These are phyloP conservation scores for Shiraia sp. DNA, from an alignment of 2,329 filamentous ascomycete species.

Conservation along the genomic window DNA sequence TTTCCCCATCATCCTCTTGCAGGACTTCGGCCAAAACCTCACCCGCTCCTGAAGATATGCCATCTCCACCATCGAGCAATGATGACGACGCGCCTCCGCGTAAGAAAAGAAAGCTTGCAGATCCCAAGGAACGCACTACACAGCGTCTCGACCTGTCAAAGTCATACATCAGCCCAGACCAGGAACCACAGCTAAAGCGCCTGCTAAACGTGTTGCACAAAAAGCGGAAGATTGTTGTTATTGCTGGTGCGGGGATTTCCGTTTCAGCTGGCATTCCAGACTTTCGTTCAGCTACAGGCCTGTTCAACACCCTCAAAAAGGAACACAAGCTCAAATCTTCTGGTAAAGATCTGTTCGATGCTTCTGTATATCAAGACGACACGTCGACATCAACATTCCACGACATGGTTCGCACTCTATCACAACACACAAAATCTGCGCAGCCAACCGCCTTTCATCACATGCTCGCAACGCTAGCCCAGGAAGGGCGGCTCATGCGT, in stretches of 20 bases:
- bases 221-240: conserved; percentile 95
- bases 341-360: conserved; percentile 94
- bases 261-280: conserved; percentile 96
- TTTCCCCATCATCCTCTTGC: conserved; percentile 50
- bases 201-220: conserved; percentile 76
- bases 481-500: conserved; percentile 83
- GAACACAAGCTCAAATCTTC: conserved; percentile 92
- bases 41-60: conserved; percentile 52
- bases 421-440: conserved; percentile 74
- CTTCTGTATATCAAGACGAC: conserved; percentile 94
- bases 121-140: conserved; percentile 73
- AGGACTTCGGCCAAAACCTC: conserved; percentile 51
- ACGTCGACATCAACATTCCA: conserved; percentile 89
- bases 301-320: conserved; percentile 82
- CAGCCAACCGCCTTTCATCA: conserved; percentile 90
- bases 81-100: conserved; percentile 69
- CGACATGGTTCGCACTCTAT: conserved; percentile 90
- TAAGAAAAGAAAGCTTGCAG: conserved; percentile 69
- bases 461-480: conserved; percentile 84
- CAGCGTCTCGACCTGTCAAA: conserved; percentile 74
- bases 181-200: conserved; percentile 67
- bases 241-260: conserved; percentile 95
- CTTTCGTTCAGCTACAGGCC: conserved; percentile 87
- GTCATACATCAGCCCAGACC: conserved; percentile 55
- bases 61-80: conserved; percentile 51